Base-by-base conservation (phyloP, 2,329 filamentous ascomycete genomes). In the Torrubiella hemipterigena region DNA sequence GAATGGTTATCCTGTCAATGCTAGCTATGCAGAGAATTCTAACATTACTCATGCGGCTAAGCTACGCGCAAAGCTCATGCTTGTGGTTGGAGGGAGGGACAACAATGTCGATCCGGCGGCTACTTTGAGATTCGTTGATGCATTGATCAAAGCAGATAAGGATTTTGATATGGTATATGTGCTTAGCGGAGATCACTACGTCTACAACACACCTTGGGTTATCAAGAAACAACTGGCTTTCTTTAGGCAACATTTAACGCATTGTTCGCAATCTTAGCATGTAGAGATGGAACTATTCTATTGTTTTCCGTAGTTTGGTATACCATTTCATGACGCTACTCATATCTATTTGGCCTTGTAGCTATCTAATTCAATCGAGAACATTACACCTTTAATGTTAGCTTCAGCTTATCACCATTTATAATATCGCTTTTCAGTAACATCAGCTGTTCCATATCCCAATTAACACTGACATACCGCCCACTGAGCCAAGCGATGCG, bases 401-500 rank as follows among this genome's bases (percentile, higher is more conserved):
- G 21, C 34, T 47, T 51, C 3, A 35, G 24, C 24, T 27, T 29
- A 19, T 32, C 33, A 7, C 10, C 11, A 9, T 9, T 30, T 36
- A 65, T 44, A 40, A 67, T 59, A 29, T 61, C 55, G 3, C 57
- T 43, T 37, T 59, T 53, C 40, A 49, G 55, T 1, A 30, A 37
- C 34, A 59, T 41, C 31, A 67, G 42, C 41, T 65, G 56, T n/a
- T 48, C 46, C 56, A 68, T 56, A 39, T 67, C 61, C 64, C 63
- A 68, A 15, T 47, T 58, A 11, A 39, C 48, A 37, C 45, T 57
- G 5, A 65, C 36, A 42, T 60, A 67, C 30, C 63, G 46, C 2
- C 59, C 62, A 3, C 47, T 48, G 13, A 68, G 42, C 62, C 63
- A 69, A 4, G 56, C 50, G 17, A 56, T 49, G 31, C 54, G 50